These are phyloP conservation scores for Starmera quercuum DNA, from an alignment of 805 yeast species.

Conservation along the genomic window DNA sequence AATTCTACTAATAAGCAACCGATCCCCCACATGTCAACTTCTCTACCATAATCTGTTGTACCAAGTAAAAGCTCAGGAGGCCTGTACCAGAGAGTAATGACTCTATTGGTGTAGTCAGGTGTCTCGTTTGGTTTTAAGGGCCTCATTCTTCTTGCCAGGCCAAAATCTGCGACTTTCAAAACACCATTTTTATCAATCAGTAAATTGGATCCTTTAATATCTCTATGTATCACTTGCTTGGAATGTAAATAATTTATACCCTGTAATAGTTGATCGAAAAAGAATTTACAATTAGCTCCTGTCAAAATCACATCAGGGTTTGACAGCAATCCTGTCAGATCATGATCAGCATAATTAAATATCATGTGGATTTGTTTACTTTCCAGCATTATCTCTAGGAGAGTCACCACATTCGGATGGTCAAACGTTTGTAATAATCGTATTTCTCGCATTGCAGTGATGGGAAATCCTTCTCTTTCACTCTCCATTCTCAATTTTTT, in stretches of 20 bases:
- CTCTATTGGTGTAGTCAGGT: slow-evolving; percentile 89
- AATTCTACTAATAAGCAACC: slow-evolving; percentile 87
- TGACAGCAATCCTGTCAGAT: slow-evolving; percentile 77
- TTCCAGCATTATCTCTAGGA: slow-evolving; percentile 87
- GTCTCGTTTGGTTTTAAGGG: slow-evolving; percentile 39
- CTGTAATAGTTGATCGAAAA: slow-evolving; percentile 56
- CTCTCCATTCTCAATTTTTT: slow-evolving; percentile 77
- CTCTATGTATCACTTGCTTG: slow-evolving; percentile 67
- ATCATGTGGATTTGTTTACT: slow-evolving; percentile 71
- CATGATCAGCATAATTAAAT: slow-evolving; percentile 91
- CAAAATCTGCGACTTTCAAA: slow-evolving; percentile 74
- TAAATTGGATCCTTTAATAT: slow-evolving; percentile 76
- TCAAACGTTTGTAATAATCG: slow-evolving; percentile 74
- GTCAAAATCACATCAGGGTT: slow-evolving; percentile 61
- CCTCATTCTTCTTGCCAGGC: slow-evolving; percentile 72
- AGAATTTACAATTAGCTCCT: slow-evolving; percentile 57
- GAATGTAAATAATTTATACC: slow-evolving; percentile 67
- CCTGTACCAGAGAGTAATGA: slow-evolving; percentile 94
- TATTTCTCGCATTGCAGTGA: slow-evolving; percentile 90
- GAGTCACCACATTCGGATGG: slow-evolving; percentile 74
- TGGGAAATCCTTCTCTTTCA: slow-evolving; percentile 93
- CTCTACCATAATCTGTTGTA: slow-evolving; percentile 81
- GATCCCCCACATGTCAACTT: slow-evolving; percentile 94
- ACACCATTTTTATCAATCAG: slow-evolving; percentile 55
- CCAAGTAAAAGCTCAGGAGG: slow-evolving; percentile 94